Evolutionary conservation across 2,329 filamentous ascomycete species (phyloP), one percentile per base, ranked within the genome.

Genomic region (Colletotrichum sp.): DNA sequence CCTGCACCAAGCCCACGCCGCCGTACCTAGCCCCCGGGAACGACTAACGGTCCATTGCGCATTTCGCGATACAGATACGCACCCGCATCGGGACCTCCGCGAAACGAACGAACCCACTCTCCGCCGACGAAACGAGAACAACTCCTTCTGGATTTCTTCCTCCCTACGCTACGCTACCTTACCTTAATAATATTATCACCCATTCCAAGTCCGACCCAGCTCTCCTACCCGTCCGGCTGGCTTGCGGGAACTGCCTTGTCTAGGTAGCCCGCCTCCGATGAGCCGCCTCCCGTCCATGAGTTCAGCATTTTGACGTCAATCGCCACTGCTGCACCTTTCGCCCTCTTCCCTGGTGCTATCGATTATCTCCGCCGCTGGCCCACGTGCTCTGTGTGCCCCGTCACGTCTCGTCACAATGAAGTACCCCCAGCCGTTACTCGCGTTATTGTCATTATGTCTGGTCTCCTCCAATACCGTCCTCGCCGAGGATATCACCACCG

Each of bases 401-500:
- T 24, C 57, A 24, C 21, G 60, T 36, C 44, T 26, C 36, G 34
- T 68, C 66, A 71, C 44, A n/a, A 78, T 78, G 77, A 64, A 55
- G 60, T 72, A 62, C 49, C 60, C 72, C 3, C 65, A 77, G 57
- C 60, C 76, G 15, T 77, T 81, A 75, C 76, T 84, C 69, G 76
- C 79, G 6, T 21, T 84, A 68, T 64, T 84, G 30, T 80, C 80
- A 49, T 68, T 82, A 36, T 80, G 76, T 73, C 73, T 78, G 39
- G 26, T 74, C 57, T 32, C 52, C 55, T 32, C 69, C 24, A 72
- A 72, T 21, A 49, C 49, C 21, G 44, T 44, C 65, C 15, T 68
- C 69, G 75, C 77, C 72, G 79, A 78, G 55, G 77, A 77, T 60
- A 75, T 84, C 30, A 87, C 86, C 5, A 86, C 85, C 21, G 86